Evolutionary conservation across 371 early-diverging fungal genomes (phyloP).

Genomic region (Haplosporangium sp.): DNA sequence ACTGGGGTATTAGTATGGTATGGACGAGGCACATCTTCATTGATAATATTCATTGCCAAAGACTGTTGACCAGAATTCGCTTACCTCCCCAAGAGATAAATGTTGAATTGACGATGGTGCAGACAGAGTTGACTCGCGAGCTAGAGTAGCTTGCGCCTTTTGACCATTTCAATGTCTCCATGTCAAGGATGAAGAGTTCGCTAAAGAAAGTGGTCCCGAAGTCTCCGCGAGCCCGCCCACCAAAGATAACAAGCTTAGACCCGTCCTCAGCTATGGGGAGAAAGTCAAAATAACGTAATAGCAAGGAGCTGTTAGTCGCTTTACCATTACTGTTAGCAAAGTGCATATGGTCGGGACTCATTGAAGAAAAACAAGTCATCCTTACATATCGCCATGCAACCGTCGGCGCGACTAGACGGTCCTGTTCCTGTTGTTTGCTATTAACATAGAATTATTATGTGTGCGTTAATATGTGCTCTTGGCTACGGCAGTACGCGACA

Average conservation of each 20-base stretch:
- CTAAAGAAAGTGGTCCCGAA: neutral
- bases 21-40: neutral
- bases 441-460: neutral
- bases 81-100: conserved; percentile 21
- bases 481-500: too few relatives aligned
- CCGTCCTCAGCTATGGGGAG: conserved; percentile 9
- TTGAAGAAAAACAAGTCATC: too few relatives aligned
- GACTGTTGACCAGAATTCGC: too few relatives aligned
- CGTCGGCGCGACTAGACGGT: neutral
- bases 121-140: conserved; percentile 1
- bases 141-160: neutral
- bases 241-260: conserved; percentile 3
- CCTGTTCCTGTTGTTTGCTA: neutral
- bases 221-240: neutral
- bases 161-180: neutral
- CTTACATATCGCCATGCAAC: conserved; percentile 10
- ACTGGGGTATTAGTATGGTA: too few relatives aligned
- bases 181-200: neutral
- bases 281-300: too few relatives aligned
- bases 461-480: too few relatives aligned
- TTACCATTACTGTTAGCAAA: too few relatives aligned
- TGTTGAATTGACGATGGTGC: conserved; percentile 8
- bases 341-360: too few relatives aligned
- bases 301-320: too few relatives aligned
- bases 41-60: neutral